Percentiles rank a stretch among this genome's conserved stretches.
These are phyloP conservation scores for Dryas integrifolia DNA, from an alignment of 331 rosid genomes.

Conservation along the genomic window DNA sequence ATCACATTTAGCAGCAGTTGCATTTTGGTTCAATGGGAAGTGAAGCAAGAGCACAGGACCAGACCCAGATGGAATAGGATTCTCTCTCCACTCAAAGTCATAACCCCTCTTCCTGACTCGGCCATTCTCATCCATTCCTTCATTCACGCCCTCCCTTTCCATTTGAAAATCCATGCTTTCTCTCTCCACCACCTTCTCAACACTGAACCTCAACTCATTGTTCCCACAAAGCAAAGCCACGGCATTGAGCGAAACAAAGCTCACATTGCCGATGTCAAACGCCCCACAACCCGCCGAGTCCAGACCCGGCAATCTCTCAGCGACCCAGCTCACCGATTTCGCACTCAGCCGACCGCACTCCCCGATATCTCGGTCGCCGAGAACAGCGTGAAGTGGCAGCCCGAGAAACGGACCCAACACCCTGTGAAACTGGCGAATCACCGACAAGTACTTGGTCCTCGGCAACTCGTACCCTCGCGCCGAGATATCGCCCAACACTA, in stretches of 20 bases:
- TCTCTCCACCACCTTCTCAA: conserved; percentile 61
- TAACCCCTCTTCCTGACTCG: conserved; percentile 20
- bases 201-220: conserved; percentile 50
- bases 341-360: conserved; percentile 38
- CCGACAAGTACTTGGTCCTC: conserved; percentile 43
- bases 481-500: conserved; percentile 68
- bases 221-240: conserved; percentile 61
- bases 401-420: conserved; percentile 53
- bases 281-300: conserved; percentile 58
- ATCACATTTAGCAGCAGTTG: conserved; percentile 15
- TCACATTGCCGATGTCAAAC: conserved; percentile 55
- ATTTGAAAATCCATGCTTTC: conserved; percentile 44
- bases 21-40: conserved; percentile 44
- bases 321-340: conserved; percentile 42
- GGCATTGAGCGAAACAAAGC: conserved; percentile 60
- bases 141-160: conserved; percentile 20
- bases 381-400: conserved; percentile 55
- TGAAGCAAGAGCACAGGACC: conserved; percentile 68
- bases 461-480: conserved; percentile 54
- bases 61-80: conserved; percentile 39
- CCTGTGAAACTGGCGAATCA: conserved; percentile 47
- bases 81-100: conserved; percentile 44
- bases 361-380: conserved; percentile 76
- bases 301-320: conserved; percentile 51
- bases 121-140: conserved; percentile 8